Evolutionary conservation across 805 yeast genomes (phyloP).

Genomic region (Danielia reshetovae): DNA sequence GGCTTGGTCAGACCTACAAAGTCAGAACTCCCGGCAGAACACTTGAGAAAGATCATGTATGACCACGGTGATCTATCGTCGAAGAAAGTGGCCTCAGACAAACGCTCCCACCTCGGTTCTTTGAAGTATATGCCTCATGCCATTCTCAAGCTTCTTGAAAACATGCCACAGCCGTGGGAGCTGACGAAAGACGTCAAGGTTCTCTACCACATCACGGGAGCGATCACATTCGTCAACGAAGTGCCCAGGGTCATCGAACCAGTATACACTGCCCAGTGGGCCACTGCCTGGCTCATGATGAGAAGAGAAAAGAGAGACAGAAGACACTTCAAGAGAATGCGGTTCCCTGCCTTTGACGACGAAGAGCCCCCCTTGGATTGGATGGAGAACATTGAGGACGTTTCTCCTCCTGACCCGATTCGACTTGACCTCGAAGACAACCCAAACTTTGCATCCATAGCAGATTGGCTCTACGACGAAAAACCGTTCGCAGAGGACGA

Average conservation of each 20-base stretch:
- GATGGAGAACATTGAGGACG: constrained; percentile 71
- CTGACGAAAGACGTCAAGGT: constrained; percentile 79
- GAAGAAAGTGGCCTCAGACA: constrained; percentile 74
- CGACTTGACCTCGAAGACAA: constrained; percentile 59
- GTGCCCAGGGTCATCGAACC: constrained; percentile 90
- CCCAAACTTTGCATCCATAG: constrained; percentile 51
- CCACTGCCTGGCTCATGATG: constrained; percentile 89
- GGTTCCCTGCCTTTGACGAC: constrained; percentile 95
- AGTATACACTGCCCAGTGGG: constrained; percentile 92
- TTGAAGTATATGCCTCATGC: constrained; percentile 96
- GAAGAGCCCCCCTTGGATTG: constrained; percentile 91
- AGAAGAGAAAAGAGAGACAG: constrained; percentile 91
- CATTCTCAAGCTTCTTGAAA: constrained; percentile 78
- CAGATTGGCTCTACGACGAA: constrained; percentile 83
- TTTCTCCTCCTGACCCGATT: constrained; percentile 71
- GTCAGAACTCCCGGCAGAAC: constrained; percentile 91
- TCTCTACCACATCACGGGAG: constrained; percentile 86
- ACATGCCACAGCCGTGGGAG: constrained; percentile 99
- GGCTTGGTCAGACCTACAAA: constrained; percentile 57
- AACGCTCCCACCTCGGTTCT: constrained; percentile 84
- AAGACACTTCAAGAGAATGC: constrained; percentile 82
- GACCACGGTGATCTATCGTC: constrained; percentile 86
- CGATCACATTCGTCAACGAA: constrained; percentile 92
- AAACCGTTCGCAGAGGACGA: constrained; percentile 63
- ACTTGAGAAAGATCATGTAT: constrained; percentile 74